A percentile compares a stretch with the other conserved stretches of the same genome.
Evolutionary conservation across 2,329 filamentous ascomycete genomes (phyloP).

Genomic region (Alternaria sp.): DNA sequence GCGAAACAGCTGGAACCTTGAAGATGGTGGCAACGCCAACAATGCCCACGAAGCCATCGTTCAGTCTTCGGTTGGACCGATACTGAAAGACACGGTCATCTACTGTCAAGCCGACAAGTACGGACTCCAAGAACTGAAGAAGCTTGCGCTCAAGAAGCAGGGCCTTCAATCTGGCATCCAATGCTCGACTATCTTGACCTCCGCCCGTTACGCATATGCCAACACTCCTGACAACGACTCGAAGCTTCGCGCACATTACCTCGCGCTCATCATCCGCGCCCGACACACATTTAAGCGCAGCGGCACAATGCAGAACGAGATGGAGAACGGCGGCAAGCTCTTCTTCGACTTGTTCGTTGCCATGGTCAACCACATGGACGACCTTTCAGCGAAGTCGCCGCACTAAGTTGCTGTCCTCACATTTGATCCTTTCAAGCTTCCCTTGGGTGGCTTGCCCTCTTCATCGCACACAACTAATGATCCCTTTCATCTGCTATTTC

Average conservation of each 20-base stretch:
- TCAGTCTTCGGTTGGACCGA: conserved; percentile 66
- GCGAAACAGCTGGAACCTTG: conserved; percentile 81
- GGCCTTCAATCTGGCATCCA: conserved; percentile 85
- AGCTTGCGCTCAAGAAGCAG: conserved; percentile 84
- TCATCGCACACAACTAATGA: conserved; percentile 13
- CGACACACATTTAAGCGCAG: conserved; percentile 89
- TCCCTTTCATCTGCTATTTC: background rate
- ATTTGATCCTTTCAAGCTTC: conserved; percentile 11
- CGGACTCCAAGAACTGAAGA: conserved; percentile 82
- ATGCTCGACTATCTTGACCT: conserved; percentile 82
- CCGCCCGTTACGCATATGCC: conserved; percentile 87
- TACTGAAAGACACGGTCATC: conserved; percentile 88
- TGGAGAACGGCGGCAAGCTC: conserved; percentile 84
- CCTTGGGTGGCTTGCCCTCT: conserved; percentile 14
- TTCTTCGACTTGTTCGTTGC: conserved; percentile 96
- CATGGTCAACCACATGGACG: conserved; percentile 81
- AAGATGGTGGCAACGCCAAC: conserved; percentile 59
- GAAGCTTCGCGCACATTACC: conserved; percentile 88
- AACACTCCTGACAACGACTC: conserved; percentile 89
- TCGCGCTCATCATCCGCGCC: conserved; percentile 88
- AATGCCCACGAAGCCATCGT: conserved; percentile 57
- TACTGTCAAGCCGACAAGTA: conserved; percentile 90
- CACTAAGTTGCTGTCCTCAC: conserved; percentile 24
- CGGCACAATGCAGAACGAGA: conserved; percentile 94
- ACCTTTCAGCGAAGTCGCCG: conserved; percentile 39